These are phyloP conservation scores for Fremontodendron californicum DNA, from an alignment of 345 rosid genomes.

Conservation along the genomic window DNA sequence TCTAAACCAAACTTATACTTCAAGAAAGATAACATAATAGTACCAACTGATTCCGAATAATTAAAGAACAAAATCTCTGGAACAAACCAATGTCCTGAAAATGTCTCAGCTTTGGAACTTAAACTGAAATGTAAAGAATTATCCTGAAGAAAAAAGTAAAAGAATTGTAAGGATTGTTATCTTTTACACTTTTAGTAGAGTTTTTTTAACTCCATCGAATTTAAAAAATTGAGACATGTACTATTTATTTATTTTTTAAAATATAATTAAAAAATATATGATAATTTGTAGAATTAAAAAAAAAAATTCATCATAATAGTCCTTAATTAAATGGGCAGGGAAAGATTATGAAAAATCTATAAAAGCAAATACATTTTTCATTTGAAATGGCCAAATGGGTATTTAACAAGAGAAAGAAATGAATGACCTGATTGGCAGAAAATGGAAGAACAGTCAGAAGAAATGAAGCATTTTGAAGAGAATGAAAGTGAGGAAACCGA, in stretches of 20 bases:
- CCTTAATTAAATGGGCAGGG: background rate
- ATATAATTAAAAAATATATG: no score
- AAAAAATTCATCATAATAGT: no score
- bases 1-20: background rate
- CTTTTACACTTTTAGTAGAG: no score
- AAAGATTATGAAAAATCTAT: background rate
- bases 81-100: background rate
- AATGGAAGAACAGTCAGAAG: background rate
- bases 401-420: background rate
- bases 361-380: background rate
- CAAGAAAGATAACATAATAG: background rate
- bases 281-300: no score
- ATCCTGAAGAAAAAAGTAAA: background rate
- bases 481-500: slow-evolving; percentile 51
- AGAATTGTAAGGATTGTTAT: no score
- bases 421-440: background rate
- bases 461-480: slow-evolving; percentile 45
- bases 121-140: background rate
- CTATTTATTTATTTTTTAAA: no score
- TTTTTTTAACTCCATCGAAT: no score
- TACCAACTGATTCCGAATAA: background rate
- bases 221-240: no score
- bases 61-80: background rate
- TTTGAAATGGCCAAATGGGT: background rate
- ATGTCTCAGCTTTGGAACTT: background rate